Evolutionary conservation across 768 basidiomycete genomes (phyloP).

Genomic region (Phanerochaete sordida): DNA sequence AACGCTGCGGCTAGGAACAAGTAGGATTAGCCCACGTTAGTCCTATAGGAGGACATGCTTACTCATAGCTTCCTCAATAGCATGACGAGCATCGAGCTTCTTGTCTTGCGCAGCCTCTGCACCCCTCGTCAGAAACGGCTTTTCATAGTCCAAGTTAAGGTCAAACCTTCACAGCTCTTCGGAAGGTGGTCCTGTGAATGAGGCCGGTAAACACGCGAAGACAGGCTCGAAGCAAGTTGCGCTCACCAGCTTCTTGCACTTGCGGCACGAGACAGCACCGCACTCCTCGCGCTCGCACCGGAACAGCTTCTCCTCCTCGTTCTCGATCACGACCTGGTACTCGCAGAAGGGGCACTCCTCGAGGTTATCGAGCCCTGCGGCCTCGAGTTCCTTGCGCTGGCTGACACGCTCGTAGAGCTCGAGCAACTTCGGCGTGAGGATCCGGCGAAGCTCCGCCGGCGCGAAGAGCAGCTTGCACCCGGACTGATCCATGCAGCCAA

Average conservation of each 20-base stretch:
- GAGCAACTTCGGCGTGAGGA: constrained; percentile 64
- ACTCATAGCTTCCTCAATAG: constrained; percentile 95
- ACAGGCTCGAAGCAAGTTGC: constrained; percentile 19
- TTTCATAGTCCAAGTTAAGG: background rate
- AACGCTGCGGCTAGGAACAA: constrained; percentile 62
- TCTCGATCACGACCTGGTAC: constrained; percentile 65
- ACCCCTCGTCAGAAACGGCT: background rate
- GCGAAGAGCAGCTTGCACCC: constrained; percentile 69
- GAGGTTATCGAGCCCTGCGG: constrained; percentile 72
- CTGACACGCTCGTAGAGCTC: constrained; percentile 70
- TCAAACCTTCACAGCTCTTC: constrained; percentile 70
- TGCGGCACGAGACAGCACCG: constrained; percentile 70
- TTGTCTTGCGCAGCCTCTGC: constrained; percentile 75
- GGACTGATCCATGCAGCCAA: constrained; percentile 82
- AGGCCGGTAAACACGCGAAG: background rate
- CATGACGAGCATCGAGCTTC: constrained; percentile 69
- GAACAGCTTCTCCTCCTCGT: constrained; percentile 36
- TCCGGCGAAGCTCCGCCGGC: constrained; percentile 61
- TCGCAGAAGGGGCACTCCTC: constrained; percentile 94
- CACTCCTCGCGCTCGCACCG: constrained; percentile 62
- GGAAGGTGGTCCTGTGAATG: constrained; percentile 68
- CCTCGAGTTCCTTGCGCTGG: constrained; percentile 76
- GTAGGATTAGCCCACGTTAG: constrained; percentile 4
- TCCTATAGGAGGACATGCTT: constrained; percentile 16
- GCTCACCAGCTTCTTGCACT: constrained; percentile 66